Evolutionary conservation across 164 flowering plant species (phyloP).

Genomic region (Piper longum): DNA sequence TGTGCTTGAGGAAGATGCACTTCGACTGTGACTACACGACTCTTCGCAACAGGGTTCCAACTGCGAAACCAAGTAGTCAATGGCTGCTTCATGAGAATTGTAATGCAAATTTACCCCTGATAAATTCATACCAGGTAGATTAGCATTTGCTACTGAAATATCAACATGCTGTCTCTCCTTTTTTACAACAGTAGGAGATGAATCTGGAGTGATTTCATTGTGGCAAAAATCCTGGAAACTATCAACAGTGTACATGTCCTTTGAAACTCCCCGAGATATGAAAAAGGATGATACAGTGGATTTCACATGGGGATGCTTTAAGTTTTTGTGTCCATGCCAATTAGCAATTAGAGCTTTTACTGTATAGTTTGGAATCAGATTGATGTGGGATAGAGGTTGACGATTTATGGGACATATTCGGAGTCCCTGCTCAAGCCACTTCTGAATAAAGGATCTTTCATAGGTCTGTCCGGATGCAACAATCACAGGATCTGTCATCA

Average conservation of each 20-base stretch:
- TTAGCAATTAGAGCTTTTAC: slow-evolving; percentile 66
- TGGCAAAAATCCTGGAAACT: slow-evolving; percentile 22
- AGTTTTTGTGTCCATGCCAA: slow-evolving; percentile 63
- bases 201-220: slow-evolving; percentile 27
- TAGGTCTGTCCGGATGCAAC: slow-evolving; percentile 90
- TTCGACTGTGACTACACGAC: slow-evolving; percentile 52
- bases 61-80: slow-evolving; percentile 17
- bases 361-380: slow-evolving; percentile 78
- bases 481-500: slow-evolving; percentile 89
- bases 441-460: slow-evolving; percentile 65
- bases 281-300: slow-evolving; percentile 9
- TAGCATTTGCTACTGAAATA: slow-evolving; percentile 17
- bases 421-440: slow-evolving; percentile 73
- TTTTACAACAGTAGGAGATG: slow-evolving; percentile 35
- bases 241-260: slow-evolving; percentile 17
- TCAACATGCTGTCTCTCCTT: slow-evolving; percentile 25
- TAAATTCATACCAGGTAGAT: slow-evolving; percentile 11
- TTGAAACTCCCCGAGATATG: slow-evolving; percentile 13
- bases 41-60: slow-evolving; percentile 29
- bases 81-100: neutral
- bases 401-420: slow-evolving; percentile 60
- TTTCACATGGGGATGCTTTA: slow-evolving; percentile 20
- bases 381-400: slow-evolving; percentile 44
- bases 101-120: slow-evolving; percentile 2
- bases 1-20: slow-evolving; percentile 57